These are phyloP conservation scores for Aquilaria agallochum DNA, from an alignment of 441 rosid genomes.

Conservation along the genomic window DNA sequence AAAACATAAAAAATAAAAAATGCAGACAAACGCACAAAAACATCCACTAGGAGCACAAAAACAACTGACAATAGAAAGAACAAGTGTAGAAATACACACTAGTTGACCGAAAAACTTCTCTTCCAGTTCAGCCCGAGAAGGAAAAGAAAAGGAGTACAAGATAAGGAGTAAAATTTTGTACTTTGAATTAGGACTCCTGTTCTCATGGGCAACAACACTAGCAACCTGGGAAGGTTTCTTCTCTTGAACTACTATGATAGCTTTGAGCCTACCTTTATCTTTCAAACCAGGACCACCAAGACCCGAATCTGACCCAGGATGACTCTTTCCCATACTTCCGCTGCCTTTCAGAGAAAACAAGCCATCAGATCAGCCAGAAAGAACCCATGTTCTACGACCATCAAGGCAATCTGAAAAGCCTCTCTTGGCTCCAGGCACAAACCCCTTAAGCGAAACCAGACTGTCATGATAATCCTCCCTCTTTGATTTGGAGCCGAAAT, in stretches of 20 bases:
- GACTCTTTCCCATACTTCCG: conserved; percentile 16
- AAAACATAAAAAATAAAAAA: no score
- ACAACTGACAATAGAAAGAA: no score
- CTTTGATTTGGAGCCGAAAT: conserved; percentile 12
- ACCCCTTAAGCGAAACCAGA: conserved; percentile 35
- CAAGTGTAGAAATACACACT: no score
- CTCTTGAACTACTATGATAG: no score
- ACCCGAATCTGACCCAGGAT: conserved; percentile 30
- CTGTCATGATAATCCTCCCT: conserved; percentile 27
- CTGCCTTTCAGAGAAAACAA: not conserved
- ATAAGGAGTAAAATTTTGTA: no score
- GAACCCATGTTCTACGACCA: conserved; percentile 45
- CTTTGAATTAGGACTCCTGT: not conserved
- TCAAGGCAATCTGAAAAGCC: conserved; percentile 60
- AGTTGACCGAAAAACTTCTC: no score
- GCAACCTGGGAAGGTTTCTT: conserved; percentile 27
- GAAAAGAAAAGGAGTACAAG: no score
- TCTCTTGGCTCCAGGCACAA: conserved; percentile 56
- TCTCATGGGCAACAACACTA: conserved; percentile 23
- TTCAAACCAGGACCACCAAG: no score
- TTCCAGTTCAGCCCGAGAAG: no score
- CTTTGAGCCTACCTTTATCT: no score
- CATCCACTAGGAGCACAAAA: no score
- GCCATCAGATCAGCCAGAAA: conserved; percentile 15
- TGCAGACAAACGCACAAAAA: no score